phyloP scores from a whole-genome alignment of 352 stramenopile genomes.

The Phytopythium delawarense region DNA sequence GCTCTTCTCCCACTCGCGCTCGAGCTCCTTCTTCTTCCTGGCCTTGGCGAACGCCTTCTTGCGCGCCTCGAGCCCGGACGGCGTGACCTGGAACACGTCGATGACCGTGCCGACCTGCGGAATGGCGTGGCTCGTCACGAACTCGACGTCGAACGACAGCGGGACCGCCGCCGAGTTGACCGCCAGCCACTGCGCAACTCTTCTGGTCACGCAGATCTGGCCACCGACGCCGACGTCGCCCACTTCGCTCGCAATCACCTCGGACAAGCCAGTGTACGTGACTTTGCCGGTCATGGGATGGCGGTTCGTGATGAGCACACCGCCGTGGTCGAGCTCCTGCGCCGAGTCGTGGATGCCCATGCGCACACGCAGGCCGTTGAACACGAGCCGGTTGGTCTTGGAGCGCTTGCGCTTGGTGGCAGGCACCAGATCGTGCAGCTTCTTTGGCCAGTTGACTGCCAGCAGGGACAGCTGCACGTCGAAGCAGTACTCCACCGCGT shows the following conservation, averaged over 20 bases:
- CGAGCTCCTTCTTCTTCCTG: constrained; percentile 6
- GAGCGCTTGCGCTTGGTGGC: constrained; percentile 28
- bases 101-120: constrained; percentile 31
- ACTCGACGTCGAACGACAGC: constrained; percentile 21
- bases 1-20: constrained; percentile 1
- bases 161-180: constrained; percentile 20
- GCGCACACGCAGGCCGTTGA: constrained; percentile 45
- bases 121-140: constrained; percentile 24
- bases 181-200: constrained; percentile 35
- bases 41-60: constrained; percentile 28
- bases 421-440: constrained; percentile 35
- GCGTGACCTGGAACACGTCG: constrained; percentile 35
- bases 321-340: constrained; percentile 24
- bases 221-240: constrained; percentile 38
- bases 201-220: constrained; percentile 45
- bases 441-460: constrained; percentile 32
- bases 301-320: constrained; percentile 38
- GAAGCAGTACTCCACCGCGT: constrained; percentile 54
- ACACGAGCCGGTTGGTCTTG: constrained; percentile 38
- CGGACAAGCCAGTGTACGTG: constrained; percentile 50
- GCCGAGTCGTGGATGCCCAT: constrained; percentile 54
- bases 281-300: constrained; percentile 47
- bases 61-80: constrained; percentile 29
- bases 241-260: constrained; percentile 55
- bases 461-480: constrained; percentile 48